These are phyloP conservation scores for Xylariaceae sp. DNA, from an alignment of 2,329 filamentous ascomycete species.

Conservation along the genomic window DNA sequence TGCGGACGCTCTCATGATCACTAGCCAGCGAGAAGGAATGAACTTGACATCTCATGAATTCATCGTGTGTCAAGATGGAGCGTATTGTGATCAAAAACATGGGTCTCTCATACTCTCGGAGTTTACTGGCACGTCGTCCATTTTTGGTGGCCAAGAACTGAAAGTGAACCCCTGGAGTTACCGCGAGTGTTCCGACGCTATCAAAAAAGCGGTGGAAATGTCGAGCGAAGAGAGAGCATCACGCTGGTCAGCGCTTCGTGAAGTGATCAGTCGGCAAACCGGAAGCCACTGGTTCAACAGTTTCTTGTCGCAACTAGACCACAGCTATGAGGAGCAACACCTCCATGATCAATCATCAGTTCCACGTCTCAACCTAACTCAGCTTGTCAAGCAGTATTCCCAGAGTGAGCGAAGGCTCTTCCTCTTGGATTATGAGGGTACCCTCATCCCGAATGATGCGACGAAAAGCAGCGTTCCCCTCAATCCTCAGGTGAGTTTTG, in stretches of 20 bases:
- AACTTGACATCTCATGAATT: conserved; percentile 94
- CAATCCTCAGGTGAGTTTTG: conserved; percentile 57
- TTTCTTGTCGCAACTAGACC: conserved; percentile 64
- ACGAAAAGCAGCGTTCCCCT: conserved; percentile 79
- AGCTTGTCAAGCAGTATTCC: conserved; percentile 62
- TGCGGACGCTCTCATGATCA: conserved; percentile 89
- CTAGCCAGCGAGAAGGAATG: conserved; percentile 94
- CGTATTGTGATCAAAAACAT: conserved; percentile 66
- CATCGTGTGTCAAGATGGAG: conserved; percentile 85
- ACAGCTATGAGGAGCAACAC: conserved; percentile 78
- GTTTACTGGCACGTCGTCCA: conserved; percentile 84
- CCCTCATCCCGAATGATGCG: conserved; percentile 79
- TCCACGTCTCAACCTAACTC: conserved; percentile 69
- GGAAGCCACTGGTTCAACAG: conserved; percentile 81
- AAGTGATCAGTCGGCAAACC: conserved; percentile 72
- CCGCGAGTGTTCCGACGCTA: conserved; percentile 77
- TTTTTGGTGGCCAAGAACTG: conserved; percentile 76
- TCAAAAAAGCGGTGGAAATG: conserved; percentile 81
- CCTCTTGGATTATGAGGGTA: conserved; percentile 91
- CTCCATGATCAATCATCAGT: conserved; percentile 79
- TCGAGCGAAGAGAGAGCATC: conserved; percentile 63
- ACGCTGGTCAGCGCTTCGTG: conserved; percentile 69
- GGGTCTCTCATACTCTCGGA: conserved; percentile 89
- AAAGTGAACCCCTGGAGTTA: conserved; percentile 96
- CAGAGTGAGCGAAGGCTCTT: conserved; percentile 67